These are phyloP conservation scores for Amauroascus niger DNA, from an alignment of 2,329 filamentous ascomycete genomes.

Conservation along the genomic window DNA sequence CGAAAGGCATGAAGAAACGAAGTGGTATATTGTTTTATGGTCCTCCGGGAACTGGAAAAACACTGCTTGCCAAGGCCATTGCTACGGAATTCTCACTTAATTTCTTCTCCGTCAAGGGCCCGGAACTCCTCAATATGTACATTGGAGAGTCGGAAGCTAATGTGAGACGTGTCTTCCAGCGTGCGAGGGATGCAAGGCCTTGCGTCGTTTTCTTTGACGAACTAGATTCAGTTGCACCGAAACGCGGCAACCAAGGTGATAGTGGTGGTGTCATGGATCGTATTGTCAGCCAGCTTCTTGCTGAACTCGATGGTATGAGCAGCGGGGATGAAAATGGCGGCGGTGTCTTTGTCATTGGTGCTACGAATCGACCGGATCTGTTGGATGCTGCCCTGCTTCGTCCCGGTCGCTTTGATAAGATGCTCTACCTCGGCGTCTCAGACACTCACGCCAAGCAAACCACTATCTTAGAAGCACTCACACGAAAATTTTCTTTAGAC, in stretches of 20 bases:
- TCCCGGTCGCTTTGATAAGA: constrained; percentile 95
- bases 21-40: constrained; percentile 98
- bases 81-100: constrained; percentile 99
- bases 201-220: constrained; percentile 99
- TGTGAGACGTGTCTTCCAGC: constrained; percentile 99
- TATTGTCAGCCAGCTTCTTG: constrained; percentile 98
- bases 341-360: constrained; percentile 99
- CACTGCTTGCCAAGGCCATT: constrained; percentile 96
- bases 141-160: constrained; percentile 99
- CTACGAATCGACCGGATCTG: constrained; percentile 97
- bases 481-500: constrained; percentile 82
- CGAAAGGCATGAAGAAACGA: constrained; percentile 96
- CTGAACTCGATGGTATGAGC: constrained; percentile 96
- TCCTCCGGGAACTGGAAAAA: constrained; percentile 99
- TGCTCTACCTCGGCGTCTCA: constrained; percentile 92
- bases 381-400: constrained; percentile 96
- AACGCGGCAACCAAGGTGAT: constrained; percentile 91
- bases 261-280: constrained; percentile 96
- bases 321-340: constrained; percentile 91
- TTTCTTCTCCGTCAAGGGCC: constrained; percentile 99
- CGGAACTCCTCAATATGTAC: constrained; percentile 98
- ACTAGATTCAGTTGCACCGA: constrained; percentile 97
- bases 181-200: constrained; percentile 92
- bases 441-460: constrained; percentile 96
- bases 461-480: constrained; percentile 87